Percentiles rank a stretch among this genome's conserved stretches.
Evolutionary conservation across 2,329 filamentous ascomycete species (phyloP).

Genomic region (Venturia carpophila): DNA sequence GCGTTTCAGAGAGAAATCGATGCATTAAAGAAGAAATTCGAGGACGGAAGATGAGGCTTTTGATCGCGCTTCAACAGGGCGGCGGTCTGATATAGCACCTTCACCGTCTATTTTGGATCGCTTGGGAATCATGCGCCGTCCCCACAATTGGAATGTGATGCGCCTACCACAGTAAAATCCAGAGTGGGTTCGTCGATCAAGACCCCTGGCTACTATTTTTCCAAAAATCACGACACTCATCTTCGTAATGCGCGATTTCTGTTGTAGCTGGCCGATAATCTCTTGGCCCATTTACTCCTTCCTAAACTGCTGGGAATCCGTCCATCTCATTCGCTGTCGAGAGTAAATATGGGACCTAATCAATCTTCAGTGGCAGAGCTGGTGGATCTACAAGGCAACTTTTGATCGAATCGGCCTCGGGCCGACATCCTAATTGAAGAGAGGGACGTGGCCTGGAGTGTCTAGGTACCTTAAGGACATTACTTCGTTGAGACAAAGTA

Average conservation of each 20-base stretch:
- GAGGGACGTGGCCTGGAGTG: neutral
- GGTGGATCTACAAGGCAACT: neutral
- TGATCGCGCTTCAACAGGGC: neutral
- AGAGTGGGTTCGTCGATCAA: neutral
- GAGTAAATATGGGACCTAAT: neutral
- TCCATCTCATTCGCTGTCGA: neutral
- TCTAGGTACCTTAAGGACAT: neutral
- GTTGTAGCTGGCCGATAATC: neutral
- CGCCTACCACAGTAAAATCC: neutral
- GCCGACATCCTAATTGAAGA: neutral
- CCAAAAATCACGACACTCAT: neutral
- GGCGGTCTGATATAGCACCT: neutral
- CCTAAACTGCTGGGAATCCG: neutral
- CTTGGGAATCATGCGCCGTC: neutral
- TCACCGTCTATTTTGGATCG: conserved; percentile 3
- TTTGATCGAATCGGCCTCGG: neutral
- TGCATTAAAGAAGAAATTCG: conserved; percentile 16
- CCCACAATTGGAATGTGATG: neutral
- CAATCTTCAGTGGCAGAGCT: neutral
- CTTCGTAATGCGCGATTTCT: neutral
- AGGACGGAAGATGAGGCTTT: neutral
- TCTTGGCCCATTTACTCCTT: neutral
- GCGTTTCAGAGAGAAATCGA: conserved; percentile 20
- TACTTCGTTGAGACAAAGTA: neutral
- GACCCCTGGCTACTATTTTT: neutral